Evolutionary conservation across 495 filamentous ascomycete species (phyloP).

Genomic region (Lepraria neglecta): DNA sequence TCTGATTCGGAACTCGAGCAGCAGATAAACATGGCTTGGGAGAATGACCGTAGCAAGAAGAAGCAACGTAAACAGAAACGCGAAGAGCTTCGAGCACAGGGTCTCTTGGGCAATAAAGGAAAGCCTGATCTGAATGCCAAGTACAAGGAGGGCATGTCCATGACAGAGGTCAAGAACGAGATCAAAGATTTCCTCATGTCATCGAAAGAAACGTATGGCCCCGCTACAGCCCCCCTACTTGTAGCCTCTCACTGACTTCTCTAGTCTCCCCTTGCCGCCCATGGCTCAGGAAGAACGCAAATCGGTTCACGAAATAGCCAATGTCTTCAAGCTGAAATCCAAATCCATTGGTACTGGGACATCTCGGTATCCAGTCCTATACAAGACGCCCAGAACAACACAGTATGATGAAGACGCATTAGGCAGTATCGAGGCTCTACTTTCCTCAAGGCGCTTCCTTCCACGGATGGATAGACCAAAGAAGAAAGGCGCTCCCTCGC

Average conservation of each 20-base stretch:
- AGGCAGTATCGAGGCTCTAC: slow-evolving; percentile 36
- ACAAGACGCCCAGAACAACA: slow-evolving; percentile 60
- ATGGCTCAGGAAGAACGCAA: slow-evolving; percentile 75
- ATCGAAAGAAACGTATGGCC: slow-evolving; percentile 53
- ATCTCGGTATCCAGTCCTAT: slow-evolving; percentile 69
- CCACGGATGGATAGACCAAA: slow-evolving; percentile 32
- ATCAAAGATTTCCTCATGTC: slow-evolving; percentile 64
- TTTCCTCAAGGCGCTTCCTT: slow-evolving; percentile 42
- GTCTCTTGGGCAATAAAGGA: slow-evolving; percentile 62
- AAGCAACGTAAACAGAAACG: slow-evolving; percentile 70
- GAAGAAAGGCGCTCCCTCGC: slow-evolving; percentile 13
- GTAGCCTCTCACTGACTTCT: slow-evolving; percentile 13
- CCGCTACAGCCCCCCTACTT: background rate
- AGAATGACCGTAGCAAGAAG: slow-evolving; percentile 77
- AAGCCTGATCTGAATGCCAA: slow-evolving; percentile 64
- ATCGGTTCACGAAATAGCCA: slow-evolving; percentile 67
- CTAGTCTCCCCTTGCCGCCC: slow-evolving; percentile 71
- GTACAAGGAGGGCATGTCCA: slow-evolving; percentile 63
- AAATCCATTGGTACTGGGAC: slow-evolving; percentile 71
- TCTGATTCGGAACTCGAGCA: slow-evolving; percentile 71
- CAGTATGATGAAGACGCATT: slow-evolving; percentile 44
- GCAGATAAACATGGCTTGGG: slow-evolving; percentile 56
- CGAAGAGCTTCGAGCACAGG: slow-evolving; percentile 68
- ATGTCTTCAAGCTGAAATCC: slow-evolving; percentile 66
- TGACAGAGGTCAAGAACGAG: slow-evolving; percentile 65